Evolutionary conservation across 768 basidiomycete genomes (phyloP).

Genomic region (Lentinula detonsa): DNA sequence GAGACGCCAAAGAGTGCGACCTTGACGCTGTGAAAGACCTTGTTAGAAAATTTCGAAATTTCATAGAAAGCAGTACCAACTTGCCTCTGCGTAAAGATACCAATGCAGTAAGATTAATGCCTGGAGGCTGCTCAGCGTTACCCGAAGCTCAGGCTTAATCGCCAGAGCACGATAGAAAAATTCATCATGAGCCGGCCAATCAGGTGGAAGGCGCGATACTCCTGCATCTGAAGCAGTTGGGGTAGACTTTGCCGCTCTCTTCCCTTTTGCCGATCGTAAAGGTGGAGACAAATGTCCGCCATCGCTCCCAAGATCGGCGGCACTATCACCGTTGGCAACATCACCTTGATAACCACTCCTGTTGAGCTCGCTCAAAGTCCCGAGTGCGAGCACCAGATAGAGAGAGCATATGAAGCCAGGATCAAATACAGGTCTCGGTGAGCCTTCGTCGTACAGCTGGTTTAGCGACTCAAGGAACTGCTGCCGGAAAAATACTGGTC

Average conservation of each 20-base stretch:
- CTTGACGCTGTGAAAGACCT: slow-evolving; percentile 57
- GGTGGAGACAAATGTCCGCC: not conserved
- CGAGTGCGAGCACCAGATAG: slow-evolving; percentile 74
- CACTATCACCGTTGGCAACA: slow-evolving; percentile 19
- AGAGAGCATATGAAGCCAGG: slow-evolving; percentile 76
- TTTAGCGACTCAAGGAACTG: slow-evolving; percentile 63
- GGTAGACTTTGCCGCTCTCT: not conserved
- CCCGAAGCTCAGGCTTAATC: slow-evolving; percentile 77
- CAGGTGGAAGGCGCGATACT: slow-evolving; percentile 33
- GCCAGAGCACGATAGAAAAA: slow-evolving; percentile 77
- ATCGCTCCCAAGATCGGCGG: not conserved
- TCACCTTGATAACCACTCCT: slow-evolving; percentile 49
- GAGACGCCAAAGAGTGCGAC: slow-evolving; percentile 84
- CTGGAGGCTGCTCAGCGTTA: slow-evolving; percentile 78
- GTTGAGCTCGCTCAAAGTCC: slow-evolving; percentile 78
- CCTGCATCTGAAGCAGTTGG: not conserved
- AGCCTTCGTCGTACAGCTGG: slow-evolving; percentile 56
- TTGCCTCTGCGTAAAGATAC: slow-evolving; percentile 85
- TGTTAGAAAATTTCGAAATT: not conserved
- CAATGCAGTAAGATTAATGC: slow-evolving; percentile 81
- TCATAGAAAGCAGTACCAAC: slow-evolving; percentile 10
- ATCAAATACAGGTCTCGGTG: slow-evolving; percentile 43
- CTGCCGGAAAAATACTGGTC: slow-evolving; percentile 66
- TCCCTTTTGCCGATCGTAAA: slow-evolving; percentile 17
- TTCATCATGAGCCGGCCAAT: slow-evolving; percentile 80